Conservation (phyloP, 2,329 filamentous ascomycete species). For the Alternaria postmessia region DNA sequence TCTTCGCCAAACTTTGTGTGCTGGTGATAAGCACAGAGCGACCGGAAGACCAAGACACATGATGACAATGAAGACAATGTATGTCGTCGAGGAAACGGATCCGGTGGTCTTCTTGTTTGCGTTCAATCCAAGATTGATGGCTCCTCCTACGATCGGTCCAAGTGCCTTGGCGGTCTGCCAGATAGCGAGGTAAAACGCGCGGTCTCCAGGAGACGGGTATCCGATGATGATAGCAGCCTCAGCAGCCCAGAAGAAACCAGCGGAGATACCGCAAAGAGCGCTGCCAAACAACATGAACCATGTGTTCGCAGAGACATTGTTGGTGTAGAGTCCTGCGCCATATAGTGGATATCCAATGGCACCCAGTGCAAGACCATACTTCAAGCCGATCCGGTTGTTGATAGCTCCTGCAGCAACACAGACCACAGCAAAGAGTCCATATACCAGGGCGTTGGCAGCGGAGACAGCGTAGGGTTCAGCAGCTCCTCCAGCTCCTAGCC, state of each 20-base stretch:
- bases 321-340: constrained; percentile 52
- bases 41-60: constrained; percentile 57
- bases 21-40: constrained; percentile 55
- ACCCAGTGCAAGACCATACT: constrained; percentile 52
- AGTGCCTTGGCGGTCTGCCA: constrained; percentile 48
- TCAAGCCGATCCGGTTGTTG: constrained; percentile 49
- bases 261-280: constrained; percentile 50
- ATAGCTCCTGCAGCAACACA: constrained; percentile 47
- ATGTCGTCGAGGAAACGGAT: constrained; percentile 52
- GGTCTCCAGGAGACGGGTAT: constrained; percentile 50
- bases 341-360: constrained; percentile 55
- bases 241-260: constrained; percentile 55
- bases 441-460: constrained; percentile 45
- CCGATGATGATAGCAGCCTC: constrained; percentile 54
- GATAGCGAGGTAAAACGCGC: constrained; percentile 48
- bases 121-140: constrained; percentile 61
- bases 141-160: constrained; percentile 58
- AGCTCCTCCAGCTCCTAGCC: constrained; percentile 44
- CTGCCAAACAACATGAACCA: constrained; percentile 53
- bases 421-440: constrained; percentile 44
- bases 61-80: constrained; percentile 58
- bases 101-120: constrained; percentile 48
- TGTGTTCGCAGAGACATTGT: constrained; percentile 49
- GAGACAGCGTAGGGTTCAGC: constrained; percentile 46
- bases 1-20: constrained; percentile 55